These are phyloP conservation scores for Hymenoscyphus occultus DNA, from an alignment of 2,329 filamentous ascomycete species.

Conservation along the genomic window DNA sequence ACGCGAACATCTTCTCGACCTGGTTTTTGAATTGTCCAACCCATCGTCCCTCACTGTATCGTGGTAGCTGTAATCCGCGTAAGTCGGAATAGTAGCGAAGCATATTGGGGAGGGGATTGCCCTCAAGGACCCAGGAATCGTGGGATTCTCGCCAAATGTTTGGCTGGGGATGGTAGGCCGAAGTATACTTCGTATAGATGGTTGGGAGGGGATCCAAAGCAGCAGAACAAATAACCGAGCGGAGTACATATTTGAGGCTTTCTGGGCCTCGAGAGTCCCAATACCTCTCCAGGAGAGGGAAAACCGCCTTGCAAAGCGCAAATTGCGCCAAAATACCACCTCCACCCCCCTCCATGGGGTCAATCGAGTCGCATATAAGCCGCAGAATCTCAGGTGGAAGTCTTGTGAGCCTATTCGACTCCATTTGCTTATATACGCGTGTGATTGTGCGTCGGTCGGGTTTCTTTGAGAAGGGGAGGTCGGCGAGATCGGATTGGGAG, in stretches of 20 bases:
- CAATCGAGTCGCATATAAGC: background rate
- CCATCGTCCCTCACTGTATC: no score
- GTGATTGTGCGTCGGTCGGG: background rate
- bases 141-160: no score
- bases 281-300: background rate
- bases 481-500: background rate
- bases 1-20: background rate
- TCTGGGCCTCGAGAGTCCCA: background rate
- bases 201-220: background rate
- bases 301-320: background rate
- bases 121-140: no score
- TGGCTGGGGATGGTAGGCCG: no score
- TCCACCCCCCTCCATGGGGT: background rate
- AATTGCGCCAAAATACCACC: background rate
- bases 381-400: background rate
- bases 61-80: no score
- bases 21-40: background rate
- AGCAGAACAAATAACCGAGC: background rate
- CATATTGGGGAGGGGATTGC: no score
- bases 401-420: background rate
- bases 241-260: background rate
- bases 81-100: no score
- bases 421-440: background rate
- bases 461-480: background rate
- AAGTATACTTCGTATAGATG: no score